These are phyloP conservation scores for Tylopilus felleus DNA, from an alignment of 768 basidiomycete species.

Conservation along the genomic window DNA sequence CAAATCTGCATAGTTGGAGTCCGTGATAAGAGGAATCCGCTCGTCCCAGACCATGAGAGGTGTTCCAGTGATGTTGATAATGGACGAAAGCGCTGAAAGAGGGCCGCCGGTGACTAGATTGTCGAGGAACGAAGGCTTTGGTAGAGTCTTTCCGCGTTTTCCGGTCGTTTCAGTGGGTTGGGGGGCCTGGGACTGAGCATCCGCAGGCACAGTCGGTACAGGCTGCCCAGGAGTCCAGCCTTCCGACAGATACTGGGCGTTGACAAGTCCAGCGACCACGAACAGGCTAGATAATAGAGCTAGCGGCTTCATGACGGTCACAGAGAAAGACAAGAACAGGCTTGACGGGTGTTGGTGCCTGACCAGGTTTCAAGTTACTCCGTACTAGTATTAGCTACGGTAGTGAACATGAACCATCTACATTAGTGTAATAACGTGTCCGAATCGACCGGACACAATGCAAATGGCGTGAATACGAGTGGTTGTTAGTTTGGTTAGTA, in stretches of 20 bases:
- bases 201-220: slow-evolving; percentile 27
- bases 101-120: slow-evolving; percentile 50
- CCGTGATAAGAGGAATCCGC: slow-evolving; percentile 76
- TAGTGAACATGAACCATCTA: too few species aligned
- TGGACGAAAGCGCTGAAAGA: slow-evolving; percentile 49
- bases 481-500: too few species aligned
- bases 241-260: slow-evolving; percentile 72
- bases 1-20: slow-evolving; percentile 71
- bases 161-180: slow-evolving; percentile 25
- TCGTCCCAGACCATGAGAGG: slow-evolving; percentile 55
- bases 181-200: slow-evolving; percentile 18
- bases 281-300: slow-evolving; percentile 35
- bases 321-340: not conserved
- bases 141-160: slow-evolving; percentile 15
- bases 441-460: too few species aligned
- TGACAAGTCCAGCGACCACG: slow-evolving; percentile 17
- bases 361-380: not conserved
- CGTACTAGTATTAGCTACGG: too few species aligned
- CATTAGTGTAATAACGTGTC: too few species aligned
- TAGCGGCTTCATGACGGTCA: slow-evolving; percentile 47
- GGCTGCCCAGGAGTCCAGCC: slow-evolving; percentile 82
- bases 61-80: slow-evolving; percentile 61
- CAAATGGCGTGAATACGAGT: too few species aligned
- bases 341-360: not conserved
- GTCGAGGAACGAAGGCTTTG: slow-evolving; percentile 28